Conservation (phyloP, 78 protist genomes). For the Polysphondylium violaceum region DNA sequence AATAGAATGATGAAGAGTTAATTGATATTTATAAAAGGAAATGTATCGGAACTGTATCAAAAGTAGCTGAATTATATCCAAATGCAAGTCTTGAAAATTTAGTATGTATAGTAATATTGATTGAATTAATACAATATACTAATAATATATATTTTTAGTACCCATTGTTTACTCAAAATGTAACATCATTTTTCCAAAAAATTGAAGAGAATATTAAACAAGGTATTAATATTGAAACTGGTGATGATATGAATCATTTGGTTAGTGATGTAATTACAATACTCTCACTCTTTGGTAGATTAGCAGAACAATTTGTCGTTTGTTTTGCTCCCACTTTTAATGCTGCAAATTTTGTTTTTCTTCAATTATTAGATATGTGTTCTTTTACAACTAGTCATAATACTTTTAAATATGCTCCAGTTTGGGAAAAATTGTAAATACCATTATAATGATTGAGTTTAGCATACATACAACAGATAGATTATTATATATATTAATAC, state of each 20-base stretch:
- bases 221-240: constrained; percentile 15
- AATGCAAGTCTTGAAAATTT: constrained; percentile 41
- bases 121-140: background rate
- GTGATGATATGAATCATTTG: constrained; percentile 16
- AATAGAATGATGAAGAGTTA: constrained; percentile 19
- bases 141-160: constrained; percentile 5
- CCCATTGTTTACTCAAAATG: constrained; percentile 65
- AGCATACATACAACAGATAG: background rate
- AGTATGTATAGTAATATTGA: constrained; percentile 7
- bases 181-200: constrained; percentile 58
- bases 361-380: constrained; percentile 54
- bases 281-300: constrained; percentile 23
- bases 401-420: constrained; percentile 18
- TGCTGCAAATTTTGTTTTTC: constrained; percentile 45
- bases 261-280: constrained; percentile 55
- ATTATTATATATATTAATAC: background rate
- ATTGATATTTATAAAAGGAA: constrained; percentile 24
- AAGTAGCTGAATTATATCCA: constrained; percentile 67
- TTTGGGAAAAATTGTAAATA: constrained; percentile 44
- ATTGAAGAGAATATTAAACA: constrained; percentile 38
- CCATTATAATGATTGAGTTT: background rate
- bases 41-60: constrained; percentile 35
- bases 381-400: background rate
- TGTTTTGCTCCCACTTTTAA: constrained; percentile 40
- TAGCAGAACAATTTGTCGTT: constrained; percentile 34